Evolutionary conservation across 2,329 filamentous ascomycete species (phyloP), one percentile per base, ranked within the genome.

Genomic region (Arthrobotrys iridis): DNA sequence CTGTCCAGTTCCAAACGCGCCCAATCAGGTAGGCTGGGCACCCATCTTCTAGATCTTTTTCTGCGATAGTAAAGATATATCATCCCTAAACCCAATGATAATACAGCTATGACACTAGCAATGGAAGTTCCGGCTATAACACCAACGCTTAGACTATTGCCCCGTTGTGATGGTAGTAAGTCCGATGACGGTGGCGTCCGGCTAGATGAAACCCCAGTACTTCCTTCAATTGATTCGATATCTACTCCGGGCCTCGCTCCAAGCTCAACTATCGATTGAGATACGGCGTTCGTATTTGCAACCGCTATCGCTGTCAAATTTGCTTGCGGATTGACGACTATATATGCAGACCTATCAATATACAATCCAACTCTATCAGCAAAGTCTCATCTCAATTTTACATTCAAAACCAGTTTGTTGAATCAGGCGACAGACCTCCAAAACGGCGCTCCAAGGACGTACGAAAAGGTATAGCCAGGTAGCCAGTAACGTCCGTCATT

Each of bases 291-390:
- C 1, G 46, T 10, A 15, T 57, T 58, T 33, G 66, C 33, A 24
- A 64, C 37, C n/a, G 45, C 66, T 46, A 71, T 57, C 0, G 66
- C 66, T n/a, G 66, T 63, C 11, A 71, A 37, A 13, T 71, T 71
- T 6, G 57, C 46, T 13, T 26, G n/a, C 8, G 58, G 26, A 26
- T 63, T 71, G 20, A 63, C 6, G n/a, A 71, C 26, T 5, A 71
- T 11, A 13, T 71, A 71, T 18, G 66, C 45, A 15, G 57, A 35
- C 22, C 66, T 71, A 13, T 20, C 3, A 13, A 24, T 1, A 48
- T 48, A 22, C 2, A 20, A 15, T 6, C 3, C 28, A n/a, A n/a
- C n/a, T n/a, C n/a, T n/a, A n/a, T n/a, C n/a, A n/a, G n/a, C n/a
- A n/a, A n/a, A n/a, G n/a, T n/a, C n/a, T n/a, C n/a, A n/a, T n/a